These are phyloP conservation scores for Thyridium curvatum DNA, from an alignment of 2,329 filamentous ascomycete genomes.

Conservation along the genomic window DNA sequence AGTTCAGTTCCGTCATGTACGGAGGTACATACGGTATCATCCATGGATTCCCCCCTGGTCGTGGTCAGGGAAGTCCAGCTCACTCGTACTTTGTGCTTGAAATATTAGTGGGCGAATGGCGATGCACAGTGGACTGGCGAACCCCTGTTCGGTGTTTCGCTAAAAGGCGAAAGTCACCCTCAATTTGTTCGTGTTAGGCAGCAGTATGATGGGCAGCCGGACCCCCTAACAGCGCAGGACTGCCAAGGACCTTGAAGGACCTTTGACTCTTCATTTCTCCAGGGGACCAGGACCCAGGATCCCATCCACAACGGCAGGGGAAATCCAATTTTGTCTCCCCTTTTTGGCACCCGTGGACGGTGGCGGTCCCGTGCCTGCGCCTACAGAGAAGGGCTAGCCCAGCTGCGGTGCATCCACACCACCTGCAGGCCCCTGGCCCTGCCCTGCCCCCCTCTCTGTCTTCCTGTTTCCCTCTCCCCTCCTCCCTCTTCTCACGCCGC, in stretches of 20 bases:
- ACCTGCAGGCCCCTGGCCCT: too few relatives aligned
- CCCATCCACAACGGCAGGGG: neutral
- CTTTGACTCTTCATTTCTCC: neutral
- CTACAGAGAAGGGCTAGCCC: too few relatives aligned
- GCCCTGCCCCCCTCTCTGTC: too few relatives aligned
- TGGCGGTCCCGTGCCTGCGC: too few relatives aligned
- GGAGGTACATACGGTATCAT: too few relatives aligned
- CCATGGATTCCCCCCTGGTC: neutral
- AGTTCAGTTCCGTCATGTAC: too few relatives aligned
- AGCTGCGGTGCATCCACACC: neutral
- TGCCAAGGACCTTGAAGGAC: slow-evolving; percentile 1
- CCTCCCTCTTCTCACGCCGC: too few relatives aligned
- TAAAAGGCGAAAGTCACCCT: slow-evolving; percentile 7
- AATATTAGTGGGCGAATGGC: neutral
- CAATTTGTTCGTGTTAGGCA: slow-evolving; percentile 8
- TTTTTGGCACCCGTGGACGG: too few relatives aligned
- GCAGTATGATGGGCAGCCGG: too few relatives aligned
- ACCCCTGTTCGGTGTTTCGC: slow-evolving; percentile 7
- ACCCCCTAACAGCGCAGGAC: neutral
- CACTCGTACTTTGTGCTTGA: too few relatives aligned
- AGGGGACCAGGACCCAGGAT: neutral
- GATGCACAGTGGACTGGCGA: neutral
- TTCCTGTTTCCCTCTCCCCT: slow-evolving; percentile 8
- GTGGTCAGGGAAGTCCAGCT: neutral
- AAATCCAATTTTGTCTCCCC: too few relatives aligned